Conservation (phyloP, 345 rosid genomes). For the Sisymbrium irio region DNA sequence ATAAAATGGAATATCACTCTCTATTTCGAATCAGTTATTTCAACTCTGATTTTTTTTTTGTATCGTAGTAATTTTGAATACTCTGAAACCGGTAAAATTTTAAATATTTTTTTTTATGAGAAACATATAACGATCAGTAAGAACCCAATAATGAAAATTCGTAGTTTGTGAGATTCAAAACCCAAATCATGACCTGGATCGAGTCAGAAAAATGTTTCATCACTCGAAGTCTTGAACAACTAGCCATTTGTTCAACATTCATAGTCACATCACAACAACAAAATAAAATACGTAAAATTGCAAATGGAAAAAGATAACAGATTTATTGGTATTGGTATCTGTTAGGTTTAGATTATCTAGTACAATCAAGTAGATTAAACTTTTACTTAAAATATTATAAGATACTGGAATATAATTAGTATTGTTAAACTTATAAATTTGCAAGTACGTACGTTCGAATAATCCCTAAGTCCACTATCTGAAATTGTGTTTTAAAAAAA, state of each 20-base stretch:
- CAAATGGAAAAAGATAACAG: not conserved
- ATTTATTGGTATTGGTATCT: not conserved
- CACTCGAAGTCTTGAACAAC: not conserved
- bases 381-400: not conserved
- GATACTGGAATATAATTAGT: not conserved
- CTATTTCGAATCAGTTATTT: not conserved
- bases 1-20: not conserved
- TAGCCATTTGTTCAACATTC: not conserved
- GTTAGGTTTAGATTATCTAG: not conserved
- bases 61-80: too few species aligned
- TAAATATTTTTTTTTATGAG: too few species aligned
- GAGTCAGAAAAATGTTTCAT: not conserved
- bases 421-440: constrained; percentile 5
- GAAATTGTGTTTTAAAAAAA: constrained; percentile 9
- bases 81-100: too few species aligned
- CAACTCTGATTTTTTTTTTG: too few species aligned
- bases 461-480: constrained; percentile 23
- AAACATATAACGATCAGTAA: too few species aligned
- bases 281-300: not conserved
- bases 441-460: constrained; percentile 32
- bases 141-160: too few species aligned
- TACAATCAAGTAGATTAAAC: not conserved
- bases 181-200: not conserved
- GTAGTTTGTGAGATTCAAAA: too few species aligned
- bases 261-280: not conserved